Base-by-base conservation (phyloP, 2,329 filamentous ascomycete species). In the Aspergillus pseudoterreus region DNA sequence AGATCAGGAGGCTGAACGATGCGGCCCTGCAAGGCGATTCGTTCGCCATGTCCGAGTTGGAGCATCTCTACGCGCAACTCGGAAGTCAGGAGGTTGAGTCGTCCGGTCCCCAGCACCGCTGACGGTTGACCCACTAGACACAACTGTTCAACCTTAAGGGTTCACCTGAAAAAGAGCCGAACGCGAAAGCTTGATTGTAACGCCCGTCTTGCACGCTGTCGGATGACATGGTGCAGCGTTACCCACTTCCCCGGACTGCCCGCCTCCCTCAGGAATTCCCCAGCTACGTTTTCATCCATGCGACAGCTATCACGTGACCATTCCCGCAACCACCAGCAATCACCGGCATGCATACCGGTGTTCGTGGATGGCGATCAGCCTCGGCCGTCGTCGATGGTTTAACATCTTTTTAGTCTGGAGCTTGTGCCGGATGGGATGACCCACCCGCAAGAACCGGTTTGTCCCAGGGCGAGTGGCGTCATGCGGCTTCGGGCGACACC, bases 1-100 rank as follows among this genome's bases (percentile, higher is more conserved):
- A 69, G 32, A 63, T 75, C 14, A 64, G 71, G 17, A 60, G 58
- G 14, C 55, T 75, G 43, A 72, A 70, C 30, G 61, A 67, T 21
- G 63, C 61, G 41, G 70, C 71, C 17, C 46, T 65, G 21, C 60
- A 65, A 36, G 74, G 73, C 6, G 71, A 76, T 49, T 44, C 53
- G 9, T 60, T 64, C 17, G 72, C 73, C 8, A 51, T 70, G 47
- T 57, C 55, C 19, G 63, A 65, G 15, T 41, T 75, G 44, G 67
- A 75, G 51, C 61, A 68, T 41, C 61, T 73, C 36, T 73, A 72
- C 58, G 52, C 61, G 36, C 59, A 62, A 17, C 50, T 70, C 43
- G 61, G 63, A 24, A 49, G 44, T 45, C 50, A 56, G 30, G 51
- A 54, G 30, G n/a, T 35, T 8, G 53, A 45, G 15, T 11, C 42